Percentiles rank a stretch among this genome's conserved stretches.
Evolutionary conservation across 306 rosid genomes (phyloP).

Genomic region (Dryas octopetala): DNA sequence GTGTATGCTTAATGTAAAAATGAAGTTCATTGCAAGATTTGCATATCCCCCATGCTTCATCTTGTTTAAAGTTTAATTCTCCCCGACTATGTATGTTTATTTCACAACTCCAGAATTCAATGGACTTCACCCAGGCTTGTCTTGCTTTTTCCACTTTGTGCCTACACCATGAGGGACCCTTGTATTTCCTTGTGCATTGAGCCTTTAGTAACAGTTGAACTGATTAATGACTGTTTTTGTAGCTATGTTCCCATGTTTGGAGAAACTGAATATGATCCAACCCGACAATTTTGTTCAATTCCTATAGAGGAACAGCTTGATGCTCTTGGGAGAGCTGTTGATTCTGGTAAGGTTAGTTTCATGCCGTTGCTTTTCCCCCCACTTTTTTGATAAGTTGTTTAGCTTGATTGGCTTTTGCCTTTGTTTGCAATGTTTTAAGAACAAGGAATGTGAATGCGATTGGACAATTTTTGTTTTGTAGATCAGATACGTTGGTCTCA

Average conservation of each 20-base stretch:
- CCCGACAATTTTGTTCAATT: constrained; percentile 55
- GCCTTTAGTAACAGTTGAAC: background rate
- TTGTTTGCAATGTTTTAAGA: background rate
- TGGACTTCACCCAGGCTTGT: background rate
- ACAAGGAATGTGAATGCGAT: constrained; percentile 4
- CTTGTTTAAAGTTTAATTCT: background rate
- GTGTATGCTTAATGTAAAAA: background rate
- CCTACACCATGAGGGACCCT: background rate
- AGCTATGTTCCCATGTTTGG: constrained; percentile 95
- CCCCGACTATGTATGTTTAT: background rate
- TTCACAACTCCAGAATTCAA: background rate
- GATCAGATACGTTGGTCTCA: constrained; percentile 82
- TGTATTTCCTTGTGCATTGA: background rate
- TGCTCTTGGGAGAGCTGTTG: constrained; percentile 62
- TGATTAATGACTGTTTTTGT: constrained; percentile 23
- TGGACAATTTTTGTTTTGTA: constrained; percentile 35
- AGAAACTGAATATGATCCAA: constrained; percentile 79
- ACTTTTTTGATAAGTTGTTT: background rate
- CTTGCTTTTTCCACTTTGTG: background rate
- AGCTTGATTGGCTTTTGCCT: constrained; percentile 15
- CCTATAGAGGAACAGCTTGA: constrained; percentile 75
- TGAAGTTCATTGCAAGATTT: background rate
- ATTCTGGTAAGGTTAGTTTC: constrained; percentile 67
- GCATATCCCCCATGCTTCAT: background rate
- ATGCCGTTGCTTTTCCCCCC: background rate